Base-by-base conservation (phyloP, 106 monocot species). In the Dioscorea zingiberensis region DNA sequence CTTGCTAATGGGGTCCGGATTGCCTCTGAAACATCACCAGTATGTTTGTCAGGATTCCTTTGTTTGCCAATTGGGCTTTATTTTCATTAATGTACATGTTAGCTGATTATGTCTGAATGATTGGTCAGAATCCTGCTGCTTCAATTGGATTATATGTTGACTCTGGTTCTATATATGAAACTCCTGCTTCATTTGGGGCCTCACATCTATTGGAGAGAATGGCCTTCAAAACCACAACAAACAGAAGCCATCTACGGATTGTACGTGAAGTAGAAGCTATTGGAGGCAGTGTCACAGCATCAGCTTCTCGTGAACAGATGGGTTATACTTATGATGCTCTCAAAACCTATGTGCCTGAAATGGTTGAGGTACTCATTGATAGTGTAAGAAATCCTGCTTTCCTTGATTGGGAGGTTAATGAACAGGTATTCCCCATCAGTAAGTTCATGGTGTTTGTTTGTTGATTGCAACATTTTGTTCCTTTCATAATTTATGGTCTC, bases 321-420 rank as follows among this genome's bases (percentile, higher is more conserved):
- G 74, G 84, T 47, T 91, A 87, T 70, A 84, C 84, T 58, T 87
- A 78, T 76, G 78, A 76, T 69, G 87, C 87, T 65, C 63, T 91
- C 65, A 84, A 74, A 55, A 81, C 87, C 19, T 78, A 87, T 68
- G 30, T 84, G 55, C 91, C 91, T 24, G 78, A 84, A 46, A 91
- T 91, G 91, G 84, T 87, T 66, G 87, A 91, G 68, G 78, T 91
- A n/a, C 91, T 91, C 71, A 58, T 87, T 64, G 91, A 91, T 74
- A 69, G 75, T 54, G 81, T 91, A 3, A 78, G 91, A 29, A 92
- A 92, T 64, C 76, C 84, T 45, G 76, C 27, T 74, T 92, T 87
- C 61, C 76, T 92, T 60, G 91, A 87, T 61, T 87, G 87, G 91
- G 91, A 92, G 62, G 81, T 92, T 55, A 87, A 84, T 66, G 91